A percentile compares a stretch with the other conserved stretches of the same genome.
Conservation (phyloP, 2,329 filamentous ascomycete species). For the Fusarium oxysporum region DNA sequence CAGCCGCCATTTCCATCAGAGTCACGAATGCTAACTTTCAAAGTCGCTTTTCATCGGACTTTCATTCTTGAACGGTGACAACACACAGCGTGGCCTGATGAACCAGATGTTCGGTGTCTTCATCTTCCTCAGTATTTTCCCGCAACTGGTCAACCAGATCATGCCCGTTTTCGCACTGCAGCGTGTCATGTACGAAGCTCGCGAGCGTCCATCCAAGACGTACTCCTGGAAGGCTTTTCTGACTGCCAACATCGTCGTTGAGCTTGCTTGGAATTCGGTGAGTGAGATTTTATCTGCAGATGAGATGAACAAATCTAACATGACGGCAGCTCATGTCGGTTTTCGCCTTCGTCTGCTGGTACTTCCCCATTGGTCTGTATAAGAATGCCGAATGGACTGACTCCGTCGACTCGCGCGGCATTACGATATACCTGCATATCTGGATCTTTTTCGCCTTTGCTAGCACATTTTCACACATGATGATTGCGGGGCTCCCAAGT, state of each 20-base stretch:
- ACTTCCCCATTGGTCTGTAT: conserved; percentile 75
- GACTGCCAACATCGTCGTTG: conserved; percentile 69
- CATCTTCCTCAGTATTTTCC: conserved; percentile 77
- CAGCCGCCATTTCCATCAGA: background rate
- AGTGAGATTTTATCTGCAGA: conserved; percentile 47
- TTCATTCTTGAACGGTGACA: conserved; percentile 71
- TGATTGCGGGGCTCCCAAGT: conserved; percentile 71
- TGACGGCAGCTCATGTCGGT: conserved; percentile 50
- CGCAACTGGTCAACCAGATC: conserved; percentile 71
- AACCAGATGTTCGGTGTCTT: conserved; percentile 80
- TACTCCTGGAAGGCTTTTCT: conserved; percentile 78
- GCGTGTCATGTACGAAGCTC: conserved; percentile 75
- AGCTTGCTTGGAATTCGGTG: conserved; percentile 75
- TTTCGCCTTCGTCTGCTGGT: conserved; percentile 73
- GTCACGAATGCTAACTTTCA: background rate
- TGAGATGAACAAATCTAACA: conserved; percentile 9
- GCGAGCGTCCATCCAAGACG: conserved; percentile 73
- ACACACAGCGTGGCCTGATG: conserved; percentile 73
- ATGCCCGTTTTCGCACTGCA: conserved; percentile 78
- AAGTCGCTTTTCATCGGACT: conserved; percentile 73
- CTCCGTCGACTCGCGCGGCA: conserved; percentile 60
- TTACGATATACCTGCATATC: conserved; percentile 72
- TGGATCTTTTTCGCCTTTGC: conserved; percentile 74
- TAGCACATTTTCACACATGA: conserved; percentile 73
- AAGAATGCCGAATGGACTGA: conserved; percentile 65